phyloP scores from a whole-genome alignment of 1,284 basidiomycete species.

The Earliella scabrosa region DNA sequence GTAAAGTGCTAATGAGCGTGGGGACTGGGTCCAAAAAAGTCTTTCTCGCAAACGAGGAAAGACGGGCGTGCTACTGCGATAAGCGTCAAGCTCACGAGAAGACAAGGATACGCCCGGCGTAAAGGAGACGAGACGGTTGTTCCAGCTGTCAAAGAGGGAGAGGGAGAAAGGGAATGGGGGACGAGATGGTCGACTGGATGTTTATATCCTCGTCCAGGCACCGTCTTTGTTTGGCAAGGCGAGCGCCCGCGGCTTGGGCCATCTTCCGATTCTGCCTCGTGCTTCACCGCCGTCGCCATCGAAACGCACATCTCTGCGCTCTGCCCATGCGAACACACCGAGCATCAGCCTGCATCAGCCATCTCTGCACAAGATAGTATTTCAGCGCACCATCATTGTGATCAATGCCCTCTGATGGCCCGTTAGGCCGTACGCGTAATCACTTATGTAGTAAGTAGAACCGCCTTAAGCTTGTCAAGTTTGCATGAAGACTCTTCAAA shows the following conservation, averaged over 20 bases:
- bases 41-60: slow-evolving; percentile 1
- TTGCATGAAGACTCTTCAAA: no score
- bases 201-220: neutral
- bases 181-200: neutral
- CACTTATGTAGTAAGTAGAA: no score
- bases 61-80: neutral
- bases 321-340: no score
- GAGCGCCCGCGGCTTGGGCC: neutral
- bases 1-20: slow-evolving; percentile 12
- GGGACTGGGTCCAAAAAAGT: slow-evolving; percentile 1
- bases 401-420: no score
- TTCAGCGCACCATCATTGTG: no score
- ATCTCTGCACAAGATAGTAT: no score
- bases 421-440: no score
- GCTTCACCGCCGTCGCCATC: neutral
- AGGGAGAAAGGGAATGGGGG: neutral
- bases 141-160: slow-evolving; percentile 2
- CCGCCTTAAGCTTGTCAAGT: no score
- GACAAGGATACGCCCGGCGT: slow-evolving; percentile 7
- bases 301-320: neutral
- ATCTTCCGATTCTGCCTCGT: neutral
- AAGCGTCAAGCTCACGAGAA: slow-evolving; percentile 9
- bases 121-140: slow-evolving; percentile 4
- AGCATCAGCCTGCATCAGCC: no score
- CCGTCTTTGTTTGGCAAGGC: neutral